Evolutionary conservation across 805 yeast species (phyloP), one percentile per base, ranked within the genome.

Genomic region (Ogataea haglerorum): DNA sequence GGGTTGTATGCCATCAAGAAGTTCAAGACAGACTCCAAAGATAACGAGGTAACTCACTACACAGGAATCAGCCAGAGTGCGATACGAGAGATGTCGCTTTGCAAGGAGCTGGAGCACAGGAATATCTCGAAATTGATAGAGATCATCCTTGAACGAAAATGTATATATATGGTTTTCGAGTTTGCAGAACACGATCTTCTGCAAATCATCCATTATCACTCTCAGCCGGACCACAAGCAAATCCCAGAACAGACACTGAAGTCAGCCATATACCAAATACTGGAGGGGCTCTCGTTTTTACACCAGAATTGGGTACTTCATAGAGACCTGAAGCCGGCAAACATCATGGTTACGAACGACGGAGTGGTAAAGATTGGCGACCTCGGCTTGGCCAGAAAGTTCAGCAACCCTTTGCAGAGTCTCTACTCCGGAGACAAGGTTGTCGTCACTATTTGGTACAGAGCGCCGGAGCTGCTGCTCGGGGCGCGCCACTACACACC

Each of bases 271-370:
- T 89, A 93, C 89, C 99, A 93, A 65, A 82, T 95, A 4, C 62
- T 93, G 19, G 86, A 86, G 54, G 99, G 99, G 4, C 90, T 93
- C 2, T 79, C 89, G 0, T 93, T 82, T 57, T 64, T 93, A 30
- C 99, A 93, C 63, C 91, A 89, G 61, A 91, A 93, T 63, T 93
- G 99, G 98, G 81, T 93, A 2, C 68, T 93, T 36, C 99, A 93
- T 63, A 73, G 99, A 47, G 99, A 93, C 64, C 72, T 93, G 48
- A 93, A 93, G 56, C 99, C 99, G 1, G 99, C 99, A 2, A 91
- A 91, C 64, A 91, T 93, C 49, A 93, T 91, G 98, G 95, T 91
- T 0, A 80, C 96, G 0, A 73, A 81, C 7, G 78, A 76, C 43
- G 99, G 99, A 0, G 78, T 80, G n/a, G 93, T 91, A 14, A 93